Percentiles rank a stretch among this genome's conserved stretches.
Conservation (phyloP, 345 rosid species). For the Populus tremula region DNA sequence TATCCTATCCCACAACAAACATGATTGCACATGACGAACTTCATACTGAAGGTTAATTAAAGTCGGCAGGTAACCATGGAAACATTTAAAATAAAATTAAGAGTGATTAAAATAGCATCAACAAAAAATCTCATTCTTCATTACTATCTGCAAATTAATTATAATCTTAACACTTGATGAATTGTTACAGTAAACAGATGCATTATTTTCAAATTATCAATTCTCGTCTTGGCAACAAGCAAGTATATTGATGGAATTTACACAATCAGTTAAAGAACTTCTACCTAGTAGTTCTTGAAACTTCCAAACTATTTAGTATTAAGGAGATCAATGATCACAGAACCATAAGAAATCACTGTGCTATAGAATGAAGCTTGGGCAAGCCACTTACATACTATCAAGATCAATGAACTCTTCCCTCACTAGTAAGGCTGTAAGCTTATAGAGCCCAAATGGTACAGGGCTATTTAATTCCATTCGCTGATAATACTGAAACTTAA, state of each 20-base stretch:
- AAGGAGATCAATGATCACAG: neutral
- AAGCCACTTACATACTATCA: slow-evolving; percentile 77
- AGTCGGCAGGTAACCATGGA: neutral
- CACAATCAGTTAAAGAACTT: neutral
- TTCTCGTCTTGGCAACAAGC: neutral
- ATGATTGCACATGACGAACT: too few species aligned
- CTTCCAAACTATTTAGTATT: neutral
- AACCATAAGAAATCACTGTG: neutral
- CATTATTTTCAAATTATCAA: neutral
- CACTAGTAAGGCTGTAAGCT: slow-evolving; percentile 90
- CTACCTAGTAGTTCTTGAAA: neutral
- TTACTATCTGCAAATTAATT: neutral
- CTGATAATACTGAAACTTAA: slow-evolving; percentile 95
- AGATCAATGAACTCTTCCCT: slow-evolving; percentile 89
- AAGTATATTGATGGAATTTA: neutral
- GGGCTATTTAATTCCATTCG: slow-evolving; percentile 73
- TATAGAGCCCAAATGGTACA: slow-evolving; percentile 84
- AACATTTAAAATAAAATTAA: neutral
- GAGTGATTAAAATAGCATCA: neutral
- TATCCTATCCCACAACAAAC: neutral
- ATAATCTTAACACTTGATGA: neutral
- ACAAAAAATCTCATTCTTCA: neutral
- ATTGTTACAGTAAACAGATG: neutral
- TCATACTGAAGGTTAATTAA: neutral
- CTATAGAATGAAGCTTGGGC: neutral